Conservation (phyloP, 2,329 filamentous ascomycete species). For the Pseudogymnoascus sp. region DNA sequence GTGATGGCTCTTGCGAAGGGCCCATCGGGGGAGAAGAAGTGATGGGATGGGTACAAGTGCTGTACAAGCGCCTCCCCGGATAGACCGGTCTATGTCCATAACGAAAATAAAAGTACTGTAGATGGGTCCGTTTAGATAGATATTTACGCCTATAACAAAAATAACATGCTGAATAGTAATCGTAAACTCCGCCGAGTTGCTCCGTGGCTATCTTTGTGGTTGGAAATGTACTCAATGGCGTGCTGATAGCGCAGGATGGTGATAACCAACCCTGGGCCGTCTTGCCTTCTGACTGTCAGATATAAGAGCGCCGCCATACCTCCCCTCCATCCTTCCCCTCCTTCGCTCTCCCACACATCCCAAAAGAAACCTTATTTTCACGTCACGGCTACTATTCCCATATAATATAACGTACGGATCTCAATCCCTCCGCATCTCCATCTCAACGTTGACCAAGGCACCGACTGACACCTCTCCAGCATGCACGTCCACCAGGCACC, state of each 20-base stretch:
- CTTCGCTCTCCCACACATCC: background rate
- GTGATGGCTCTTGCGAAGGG: background rate
- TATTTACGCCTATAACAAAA: background rate
- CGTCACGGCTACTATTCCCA: background rate
- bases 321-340: background rate
- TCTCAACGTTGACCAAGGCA: background rate
- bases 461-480: background rate
- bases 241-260: background rate
- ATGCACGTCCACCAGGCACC: background rate
- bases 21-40: background rate
- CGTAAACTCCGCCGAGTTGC: background rate
- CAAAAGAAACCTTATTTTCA: background rate
- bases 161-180: background rate
- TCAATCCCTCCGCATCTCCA: background rate
- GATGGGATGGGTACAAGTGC: background rate
- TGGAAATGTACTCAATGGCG: background rate
- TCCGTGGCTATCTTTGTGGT: background rate
- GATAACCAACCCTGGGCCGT: background rate
- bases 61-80: background rate
- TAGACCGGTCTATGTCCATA: background rate
- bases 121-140: background rate
- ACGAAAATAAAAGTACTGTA: slow-evolving; percentile 7
- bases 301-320: background rate
- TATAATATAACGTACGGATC: slow-evolving; percentile 4
- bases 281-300: background rate